Evolutionary conservation across 2,329 filamentous ascomycete species (phyloP), one percentile per base, ranked within the genome.

Genomic region (Phaeosphaeriaceae sp.): DNA sequence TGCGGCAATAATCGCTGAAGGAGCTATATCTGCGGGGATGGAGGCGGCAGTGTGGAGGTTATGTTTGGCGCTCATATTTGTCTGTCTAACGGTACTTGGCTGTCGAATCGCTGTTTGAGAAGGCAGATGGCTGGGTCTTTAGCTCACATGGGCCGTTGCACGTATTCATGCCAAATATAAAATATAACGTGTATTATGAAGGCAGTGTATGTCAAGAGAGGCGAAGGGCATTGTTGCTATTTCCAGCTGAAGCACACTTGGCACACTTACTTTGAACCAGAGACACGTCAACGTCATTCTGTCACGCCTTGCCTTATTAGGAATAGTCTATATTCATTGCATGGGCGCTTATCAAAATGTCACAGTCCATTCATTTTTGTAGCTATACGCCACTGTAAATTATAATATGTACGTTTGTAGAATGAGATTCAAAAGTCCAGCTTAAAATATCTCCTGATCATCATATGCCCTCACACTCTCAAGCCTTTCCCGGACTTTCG

Each of bases 401-500:
- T n/a, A n/a, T n/a, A n/a, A 26, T 26, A 26, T 26, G 23, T 26
- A 26, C 23, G 11, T 26, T 11, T 6, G 23, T 11, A 26, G 2
- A 26, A 26, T 26, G 23, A 26, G 23, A 15, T 29, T 29, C 28
- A 7, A 6, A 7, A 6, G 28, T 34, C 6, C 23, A 26, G 23
- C 29, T 35, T 48, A 68, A 26, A 63, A 71, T 17, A 71, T 70
- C 56, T 70, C 47, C 46, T 70, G 66, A 42, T 68, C 67, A 41
- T 70, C 67, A 48, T 70, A 71, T 33, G 67, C 67, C 43, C 68
- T 56, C 12, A 67, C 61, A 41, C 61, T 61, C 46, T 67, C 61
- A 44, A 67, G 40, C 42, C 56, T 48, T 45, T 52, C 37, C 36
- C 57, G 52, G 2, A 64, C 44, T 2, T 18, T 59, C 29, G 45